A percentile compares a stretch with the other conserved stretches of the same genome.
These are phyloP conservation scores for Aspergillus piperis DNA, from an alignment of 2,329 filamentous ascomycete genomes.

Conservation along the genomic window DNA sequence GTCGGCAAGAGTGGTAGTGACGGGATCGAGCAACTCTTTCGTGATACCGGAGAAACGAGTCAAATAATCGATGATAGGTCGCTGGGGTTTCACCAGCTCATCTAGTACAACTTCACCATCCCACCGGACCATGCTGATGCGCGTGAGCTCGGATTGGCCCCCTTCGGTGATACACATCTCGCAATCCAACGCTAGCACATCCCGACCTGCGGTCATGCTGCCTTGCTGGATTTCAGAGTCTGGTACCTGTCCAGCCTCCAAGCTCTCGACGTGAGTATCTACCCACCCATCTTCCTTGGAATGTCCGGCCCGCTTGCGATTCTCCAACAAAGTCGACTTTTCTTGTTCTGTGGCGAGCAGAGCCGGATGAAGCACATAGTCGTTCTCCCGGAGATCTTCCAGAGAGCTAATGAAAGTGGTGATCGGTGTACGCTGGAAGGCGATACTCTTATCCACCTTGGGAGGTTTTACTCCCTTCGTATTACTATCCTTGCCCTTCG, in stretches of 20 bases:
- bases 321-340: slow-evolving; percentile 54
- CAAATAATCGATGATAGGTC: slow-evolving; percentile 88
- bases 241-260: slow-evolving; percentile 68
- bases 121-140: slow-evolving; percentile 86
- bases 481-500: slow-evolving; percentile 70
- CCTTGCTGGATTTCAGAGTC: slow-evolving; percentile 74
- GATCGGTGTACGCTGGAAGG: slow-evolving; percentile 76
- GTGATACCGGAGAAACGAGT: slow-evolving; percentile 94
- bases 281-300: slow-evolving; percentile 71
- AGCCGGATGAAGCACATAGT: slow-evolving; percentile 81
- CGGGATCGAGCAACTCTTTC: slow-evolving; percentile 73
- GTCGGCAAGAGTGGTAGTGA: slow-evolving; percentile 80
- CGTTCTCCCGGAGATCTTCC: slow-evolving; percentile 77
- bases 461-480: slow-evolving; percentile 61
- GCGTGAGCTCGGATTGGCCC: slow-evolving; percentile 77
- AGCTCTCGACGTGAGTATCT: slow-evolving; percentile 67
- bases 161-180: slow-evolving; percentile 94
- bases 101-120: slow-evolving; percentile 79
- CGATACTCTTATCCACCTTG: slow-evolving; percentile 65
- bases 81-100: slow-evolving; percentile 85
- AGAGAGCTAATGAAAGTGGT: slow-evolving; percentile 73
- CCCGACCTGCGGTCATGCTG: slow-evolving; percentile 78
- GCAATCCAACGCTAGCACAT: slow-evolving; percentile 83
- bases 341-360: slow-evolving; percentile 62
- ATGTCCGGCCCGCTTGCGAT: slow-evolving; percentile 54